Conservation (phyloP, 495 filamentous ascomycete genomes). For the Tuber borchii region DNA sequence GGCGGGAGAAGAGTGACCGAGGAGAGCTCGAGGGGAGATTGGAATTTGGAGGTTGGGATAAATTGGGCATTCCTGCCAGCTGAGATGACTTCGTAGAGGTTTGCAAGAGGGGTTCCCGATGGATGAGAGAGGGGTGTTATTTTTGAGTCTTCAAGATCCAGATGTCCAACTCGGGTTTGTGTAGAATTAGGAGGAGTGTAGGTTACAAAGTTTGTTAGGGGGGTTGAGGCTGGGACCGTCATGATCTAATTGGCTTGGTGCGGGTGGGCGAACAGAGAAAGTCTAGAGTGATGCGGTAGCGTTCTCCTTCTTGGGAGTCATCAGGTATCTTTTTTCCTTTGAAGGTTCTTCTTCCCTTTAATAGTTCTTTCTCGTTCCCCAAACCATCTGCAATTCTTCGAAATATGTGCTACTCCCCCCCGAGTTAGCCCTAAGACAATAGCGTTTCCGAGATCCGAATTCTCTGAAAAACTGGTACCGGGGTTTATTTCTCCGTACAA, state of each 20-base stretch:
- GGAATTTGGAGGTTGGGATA: conserved; percentile 37
- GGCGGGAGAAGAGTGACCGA: conserved; percentile 48
- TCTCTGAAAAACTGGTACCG: not conserved
- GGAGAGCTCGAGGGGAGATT: conserved; percentile 43
- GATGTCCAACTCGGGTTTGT: conserved; percentile 47
- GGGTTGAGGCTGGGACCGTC: not conserved
- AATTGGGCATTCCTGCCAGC: conserved; percentile 42
- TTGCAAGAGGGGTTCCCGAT: conserved; percentile 48
- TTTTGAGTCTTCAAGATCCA: conserved; percentile 43
- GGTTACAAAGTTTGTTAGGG: conserved; percentile 44
- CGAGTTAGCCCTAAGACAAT: not conserved
- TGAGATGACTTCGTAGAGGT: conserved; percentile 50
- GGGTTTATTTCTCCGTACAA: conserved; percentile 1
- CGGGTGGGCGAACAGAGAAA: not conserved
- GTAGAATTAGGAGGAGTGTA: conserved; percentile 39
- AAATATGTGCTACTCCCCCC: not conserved
- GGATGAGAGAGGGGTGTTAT: conserved; percentile 49
- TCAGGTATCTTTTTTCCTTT: not conserved
- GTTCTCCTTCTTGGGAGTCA: not conserved
- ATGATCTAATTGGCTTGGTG: not conserved
- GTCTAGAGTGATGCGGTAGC: not conserved
- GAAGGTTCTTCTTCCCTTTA: not conserved
- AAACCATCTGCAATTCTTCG: not conserved
- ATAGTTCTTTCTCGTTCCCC: not conserved
- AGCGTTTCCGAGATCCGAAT: conserved; percentile 1